phyloP scores from a whole-genome alignment of 1,139 yeast species.

The Taphrina communis region DNA sequence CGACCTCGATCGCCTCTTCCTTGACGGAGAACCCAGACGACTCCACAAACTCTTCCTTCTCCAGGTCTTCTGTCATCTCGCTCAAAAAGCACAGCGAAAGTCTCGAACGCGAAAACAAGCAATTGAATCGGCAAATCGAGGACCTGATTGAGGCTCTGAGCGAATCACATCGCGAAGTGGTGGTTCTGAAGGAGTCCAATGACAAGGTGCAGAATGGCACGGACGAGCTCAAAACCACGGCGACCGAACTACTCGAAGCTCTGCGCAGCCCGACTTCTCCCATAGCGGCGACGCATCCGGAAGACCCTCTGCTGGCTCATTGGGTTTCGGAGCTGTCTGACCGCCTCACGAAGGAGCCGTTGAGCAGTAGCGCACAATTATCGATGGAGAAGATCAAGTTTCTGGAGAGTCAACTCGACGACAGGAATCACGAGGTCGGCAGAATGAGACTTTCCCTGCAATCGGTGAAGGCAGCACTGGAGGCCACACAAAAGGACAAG shows the following conservation, averaged over 20 bases:
- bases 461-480: slow-evolving; percentile 42
- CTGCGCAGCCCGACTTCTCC: slow-evolving; percentile 15
- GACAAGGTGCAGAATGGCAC: slow-evolving; percentile 44
- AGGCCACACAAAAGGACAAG: slow-evolving; percentile 44
- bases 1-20: slow-evolving; percentile 24
- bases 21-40: slow-evolving; percentile 27
- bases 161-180: slow-evolving; percentile 44
- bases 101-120: slow-evolving; percentile 40
- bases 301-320: slow-evolving; percentile 35
- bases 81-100: slow-evolving; percentile 33
- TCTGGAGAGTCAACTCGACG: slow-evolving; percentile 44
- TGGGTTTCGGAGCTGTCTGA: slow-evolving; percentile 24
- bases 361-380: slow-evolving; percentile 28
- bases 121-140: slow-evolving; percentile 46
- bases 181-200: slow-evolving; percentile 38
- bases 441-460: slow-evolving; percentile 43
- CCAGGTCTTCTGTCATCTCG: slow-evolving; percentile 16
- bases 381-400: slow-evolving; percentile 43
- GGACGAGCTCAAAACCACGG: slow-evolving; percentile 43
- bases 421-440: slow-evolving; percentile 45
- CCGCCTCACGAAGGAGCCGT: slow-evolving; percentile 40
- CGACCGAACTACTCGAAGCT: slow-evolving; percentile 36
- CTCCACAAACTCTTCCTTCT: slow-evolving; percentile 24
- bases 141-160: slow-evolving; percentile 47
- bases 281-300: slow-evolving; percentile 8